These are phyloP conservation scores for Taphrina communis DNA, from an alignment of 1,139 yeast species.

Conservation along the genomic window DNA sequence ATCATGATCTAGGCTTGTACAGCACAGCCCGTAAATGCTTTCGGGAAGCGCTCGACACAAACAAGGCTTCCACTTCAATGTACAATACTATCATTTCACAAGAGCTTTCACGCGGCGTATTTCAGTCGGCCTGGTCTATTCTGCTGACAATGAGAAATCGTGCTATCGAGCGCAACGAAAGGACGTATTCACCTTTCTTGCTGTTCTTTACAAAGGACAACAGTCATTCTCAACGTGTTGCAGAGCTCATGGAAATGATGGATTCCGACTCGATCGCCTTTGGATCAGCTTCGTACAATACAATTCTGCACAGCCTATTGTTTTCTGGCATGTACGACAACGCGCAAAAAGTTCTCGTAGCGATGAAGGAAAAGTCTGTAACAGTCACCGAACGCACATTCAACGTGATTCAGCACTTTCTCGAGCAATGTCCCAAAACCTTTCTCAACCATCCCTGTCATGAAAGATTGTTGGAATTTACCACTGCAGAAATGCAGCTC, in stretches of 20 bases:
- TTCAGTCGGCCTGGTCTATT: conserved; percentile 12
- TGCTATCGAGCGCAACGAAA: background rate
- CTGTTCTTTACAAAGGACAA: conserved; percentile 1
- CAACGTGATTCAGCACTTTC: conserved; percentile 13
- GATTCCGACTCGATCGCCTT: conserved; percentile 6
- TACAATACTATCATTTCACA: conserved; percentile 19
- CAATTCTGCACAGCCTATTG: conserved; percentile 6
- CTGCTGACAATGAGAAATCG: conserved; percentile 3
- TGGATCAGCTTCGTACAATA: conserved; percentile 10
- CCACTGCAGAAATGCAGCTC: background rate
- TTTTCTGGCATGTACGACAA: conserved; percentile 2
- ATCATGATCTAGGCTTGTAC: background rate
- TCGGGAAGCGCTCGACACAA: background rate
- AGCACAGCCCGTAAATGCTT: background rate
- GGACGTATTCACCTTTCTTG: conserved; percentile 30
- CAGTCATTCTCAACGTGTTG: background rate
- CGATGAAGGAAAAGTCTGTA: background rate
- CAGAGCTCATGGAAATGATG: conserved; percentile 14
- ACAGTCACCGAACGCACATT: conserved; percentile 9
- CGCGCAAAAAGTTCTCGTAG: background rate
- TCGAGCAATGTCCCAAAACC: background rate
- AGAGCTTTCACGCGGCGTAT: conserved; percentile 1
- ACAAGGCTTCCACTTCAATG: conserved; percentile 5
- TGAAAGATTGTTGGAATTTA: background rate
- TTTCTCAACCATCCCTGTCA: conserved; percentile 10